Conservation (phyloP, 164 flowering plant genomes). For the Aristolochia contorta region DNA sequence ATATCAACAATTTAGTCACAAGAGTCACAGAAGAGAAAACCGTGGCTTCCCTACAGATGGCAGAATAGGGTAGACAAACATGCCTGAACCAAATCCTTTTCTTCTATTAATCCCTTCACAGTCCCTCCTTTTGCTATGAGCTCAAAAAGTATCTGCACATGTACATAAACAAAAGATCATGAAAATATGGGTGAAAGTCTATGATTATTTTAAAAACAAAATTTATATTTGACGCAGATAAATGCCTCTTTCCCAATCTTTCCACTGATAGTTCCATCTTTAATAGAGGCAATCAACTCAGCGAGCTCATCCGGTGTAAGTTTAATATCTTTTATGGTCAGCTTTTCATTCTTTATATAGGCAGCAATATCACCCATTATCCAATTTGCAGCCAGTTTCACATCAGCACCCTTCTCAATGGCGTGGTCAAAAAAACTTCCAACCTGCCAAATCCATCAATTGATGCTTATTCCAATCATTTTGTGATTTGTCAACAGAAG, state of each 20-base stretch:
- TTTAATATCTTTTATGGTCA: conserved; percentile 68
- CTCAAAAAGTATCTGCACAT: conserved; percentile 72
- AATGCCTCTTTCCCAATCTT: conserved; percentile 91
- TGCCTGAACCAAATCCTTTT: conserved; percentile 87
- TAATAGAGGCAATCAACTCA: conserved; percentile 74
- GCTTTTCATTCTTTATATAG: conserved; percentile 68
- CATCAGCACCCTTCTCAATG: conserved; percentile 69
- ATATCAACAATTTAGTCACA: background rate
- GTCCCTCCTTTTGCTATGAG: conserved; percentile 89
- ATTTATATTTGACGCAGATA: background rate
- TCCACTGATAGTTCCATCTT: conserved; percentile 77
- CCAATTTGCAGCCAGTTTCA: conserved; percentile 90
- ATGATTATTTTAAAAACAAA: background rate
- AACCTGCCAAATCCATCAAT: conserved; percentile 38
- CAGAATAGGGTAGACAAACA: conserved; percentile 14
- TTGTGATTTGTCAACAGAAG: background rate
- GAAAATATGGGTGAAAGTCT: background rate
- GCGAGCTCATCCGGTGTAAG: conserved; percentile 68
- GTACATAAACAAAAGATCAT: background rate
- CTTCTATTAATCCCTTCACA: conserved; percentile 67
- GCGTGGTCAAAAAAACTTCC: conserved; percentile 74
- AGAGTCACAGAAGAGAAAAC: background rate
- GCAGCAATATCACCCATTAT: conserved; percentile 96
- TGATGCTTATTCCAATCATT: background rate
- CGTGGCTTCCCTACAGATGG: background rate